Evolutionary conservation across 805 yeast genomes (phyloP).

Genomic region (Metschnikowia arizonensis): DNA sequence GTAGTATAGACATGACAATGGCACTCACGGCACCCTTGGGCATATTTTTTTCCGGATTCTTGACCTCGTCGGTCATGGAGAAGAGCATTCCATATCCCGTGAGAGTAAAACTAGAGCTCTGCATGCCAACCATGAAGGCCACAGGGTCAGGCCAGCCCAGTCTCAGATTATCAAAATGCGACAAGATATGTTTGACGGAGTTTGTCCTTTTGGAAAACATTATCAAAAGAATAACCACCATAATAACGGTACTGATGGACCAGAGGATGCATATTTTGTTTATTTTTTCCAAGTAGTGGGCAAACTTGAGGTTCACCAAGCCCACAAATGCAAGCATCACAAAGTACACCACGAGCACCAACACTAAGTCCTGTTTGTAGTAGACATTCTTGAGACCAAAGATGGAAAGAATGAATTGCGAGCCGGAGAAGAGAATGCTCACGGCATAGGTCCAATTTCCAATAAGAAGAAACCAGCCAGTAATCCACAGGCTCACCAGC

Average conservation of each 20-base stretch:
- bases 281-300: slow-evolving; percentile 56
- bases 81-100: slow-evolving; percentile 83
- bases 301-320: slow-evolving; percentile 56
- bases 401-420: slow-evolving; percentile 66
- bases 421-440: slow-evolving; percentile 69
- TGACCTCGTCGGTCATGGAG: slow-evolving; percentile 78
- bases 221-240: slow-evolving; percentile 60
- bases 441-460: slow-evolving; percentile 79
- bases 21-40: slow-evolving; percentile 70
- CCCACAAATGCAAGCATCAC: slow-evolving; percentile 56
- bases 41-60: slow-evolving; percentile 66
- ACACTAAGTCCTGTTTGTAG: slow-evolving; percentile 52
- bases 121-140: slow-evolving; percentile 74
- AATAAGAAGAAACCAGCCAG: slow-evolving; percentile 70
- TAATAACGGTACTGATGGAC: slow-evolving; percentile 66
- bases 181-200: slow-evolving; percentile 54
- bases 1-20: slow-evolving; percentile 58
- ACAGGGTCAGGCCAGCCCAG: slow-evolving; percentile 73
- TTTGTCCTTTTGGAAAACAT: slow-evolving; percentile 57
- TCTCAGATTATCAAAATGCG: slow-evolving; percentile 64
- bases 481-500: slow-evolving; percentile 64
- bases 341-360: slow-evolving; percentile 56
- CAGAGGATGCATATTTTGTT: slow-evolving; percentile 69
- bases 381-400: slow-evolving; percentile 58
- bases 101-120: slow-evolving; percentile 72